phyloP scores from a whole-genome alignment of 306 rosid species.

The Astragalus membranaceus region DNA sequence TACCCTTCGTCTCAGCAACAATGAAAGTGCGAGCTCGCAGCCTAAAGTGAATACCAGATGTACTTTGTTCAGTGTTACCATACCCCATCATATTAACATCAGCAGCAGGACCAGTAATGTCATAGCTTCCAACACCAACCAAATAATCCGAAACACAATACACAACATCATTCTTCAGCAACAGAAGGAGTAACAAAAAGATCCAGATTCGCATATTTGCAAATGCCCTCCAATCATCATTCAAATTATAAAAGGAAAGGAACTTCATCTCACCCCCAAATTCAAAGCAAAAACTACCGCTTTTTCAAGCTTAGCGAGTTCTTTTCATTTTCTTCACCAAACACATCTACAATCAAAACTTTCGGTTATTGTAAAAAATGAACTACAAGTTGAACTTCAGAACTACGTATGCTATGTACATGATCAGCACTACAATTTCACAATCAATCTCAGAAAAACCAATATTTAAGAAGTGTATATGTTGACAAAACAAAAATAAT shows the following conservation, averaged over 20 bases:
- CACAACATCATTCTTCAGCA: slow-evolving; percentile 27
- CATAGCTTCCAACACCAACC: slow-evolving; percentile 89
- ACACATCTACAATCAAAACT: not conserved
- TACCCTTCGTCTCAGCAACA: slow-evolving; percentile 64
- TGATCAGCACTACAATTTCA: slow-evolving; percentile 1
- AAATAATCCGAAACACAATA: slow-evolving; percentile 50
- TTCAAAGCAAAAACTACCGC: not conserved
- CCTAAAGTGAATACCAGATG: slow-evolving; percentile 82
- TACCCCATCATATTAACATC: slow-evolving; percentile 97
- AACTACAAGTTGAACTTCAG: not conserved
- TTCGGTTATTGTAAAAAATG: not conserved
- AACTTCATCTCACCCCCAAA: slow-evolving; percentile 23
- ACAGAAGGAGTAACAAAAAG: slow-evolving; percentile 20
- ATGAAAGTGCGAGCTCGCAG: slow-evolving; percentile 76
- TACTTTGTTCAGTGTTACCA: slow-evolving; percentile 58
- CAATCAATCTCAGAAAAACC: not conserved
- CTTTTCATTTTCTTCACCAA: slow-evolving; percentile 34
- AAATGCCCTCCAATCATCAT: slow-evolving; percentile 10
- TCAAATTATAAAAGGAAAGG: not conserved
- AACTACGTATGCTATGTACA: not conserved
- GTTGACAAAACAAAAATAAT: not conserved
- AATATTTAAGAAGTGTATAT: not conserved
- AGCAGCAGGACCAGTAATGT: slow-evolving; percentile 95
- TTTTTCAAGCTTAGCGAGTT: slow-evolving; percentile 22
- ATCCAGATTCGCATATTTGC: slow-evolving; percentile 18